phyloP scores from a whole-genome alignment of 176 grass and related monocot species.

The Oryza australiensis region DNA sequence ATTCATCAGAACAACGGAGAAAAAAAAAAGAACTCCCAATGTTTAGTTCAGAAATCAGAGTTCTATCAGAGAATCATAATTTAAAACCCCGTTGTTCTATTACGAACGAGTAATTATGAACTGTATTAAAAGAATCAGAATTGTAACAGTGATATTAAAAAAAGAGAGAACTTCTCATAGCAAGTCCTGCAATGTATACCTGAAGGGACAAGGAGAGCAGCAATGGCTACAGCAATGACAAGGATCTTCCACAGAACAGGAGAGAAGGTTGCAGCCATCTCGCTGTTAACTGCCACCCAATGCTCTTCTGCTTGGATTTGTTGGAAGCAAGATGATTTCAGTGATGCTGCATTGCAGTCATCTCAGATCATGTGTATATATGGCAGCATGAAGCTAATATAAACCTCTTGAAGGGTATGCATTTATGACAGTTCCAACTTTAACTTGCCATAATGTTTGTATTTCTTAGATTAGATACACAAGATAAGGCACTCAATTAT shows the following conservation, averaged over 20 bases:
- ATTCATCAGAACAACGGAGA: neutral
- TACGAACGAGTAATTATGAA: neutral
- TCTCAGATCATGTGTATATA: constrained; percentile 7
- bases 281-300: neutral
- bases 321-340: neutral
- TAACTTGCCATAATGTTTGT: neutral
- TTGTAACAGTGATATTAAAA: neutral
- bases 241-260: constrained; percentile 20
- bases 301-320: neutral
- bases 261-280: constrained; percentile 6
- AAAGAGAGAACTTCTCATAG: too few relatives aligned
- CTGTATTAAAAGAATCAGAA: neutral
- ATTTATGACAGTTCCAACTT: neutral
- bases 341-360: neutral
- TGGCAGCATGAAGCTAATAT: neutral
- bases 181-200: neutral
- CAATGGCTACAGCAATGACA: neutral
- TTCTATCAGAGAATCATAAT: too few relatives aligned
- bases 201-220: neutral
- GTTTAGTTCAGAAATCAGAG: neutral
- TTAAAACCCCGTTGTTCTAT: neutral
- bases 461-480: neutral
- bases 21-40: neutral
- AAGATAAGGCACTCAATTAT: neutral
- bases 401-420: neutral